These are phyloP conservation scores for Ophiognomonia clavigignenti-juglandacearum DNA, from an alignment of 2,329 filamentous ascomycete genomes.

Conservation along the genomic window DNA sequence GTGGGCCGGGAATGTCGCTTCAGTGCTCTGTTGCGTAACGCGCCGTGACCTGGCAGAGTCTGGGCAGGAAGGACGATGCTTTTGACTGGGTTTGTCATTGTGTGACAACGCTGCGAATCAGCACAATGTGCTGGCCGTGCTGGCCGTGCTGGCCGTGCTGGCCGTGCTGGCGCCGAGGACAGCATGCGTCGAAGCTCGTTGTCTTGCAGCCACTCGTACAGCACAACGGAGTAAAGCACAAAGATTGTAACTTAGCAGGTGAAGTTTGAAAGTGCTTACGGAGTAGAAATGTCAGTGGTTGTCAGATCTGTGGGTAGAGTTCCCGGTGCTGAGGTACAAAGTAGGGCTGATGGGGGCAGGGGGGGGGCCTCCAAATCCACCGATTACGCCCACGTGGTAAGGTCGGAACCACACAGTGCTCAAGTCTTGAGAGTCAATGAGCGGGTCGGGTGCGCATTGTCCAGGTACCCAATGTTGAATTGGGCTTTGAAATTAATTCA, in stretches of 20 bases:
- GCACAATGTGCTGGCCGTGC: too few relatives aligned
- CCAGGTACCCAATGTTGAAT: too few relatives aligned
- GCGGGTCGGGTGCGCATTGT: background rate
- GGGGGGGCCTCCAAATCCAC: background rate
- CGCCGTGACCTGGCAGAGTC: too few relatives aligned
- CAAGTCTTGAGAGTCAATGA: background rate
- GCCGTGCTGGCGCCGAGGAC: background rate
- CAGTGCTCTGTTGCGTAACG: too few relatives aligned
- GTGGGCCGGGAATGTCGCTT: background rate
- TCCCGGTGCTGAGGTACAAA: background rate
- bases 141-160: background rate
- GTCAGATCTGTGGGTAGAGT: background rate
- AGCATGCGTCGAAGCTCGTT: slow-evolving; percentile 5
- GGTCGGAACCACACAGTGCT: too few relatives aligned
- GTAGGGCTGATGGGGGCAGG: background rate
- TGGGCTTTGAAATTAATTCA: too few relatives aligned
- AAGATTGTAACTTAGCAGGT: background rate
- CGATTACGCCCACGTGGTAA: background rate
- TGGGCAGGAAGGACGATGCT: background rate
- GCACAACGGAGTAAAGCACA: background rate
- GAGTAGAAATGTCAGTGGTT: background rate
- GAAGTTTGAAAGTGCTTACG: background rate
- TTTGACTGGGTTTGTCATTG: background rate
- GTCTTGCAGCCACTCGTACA: background rate
- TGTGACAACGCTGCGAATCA: background rate